Conservation (phyloP, 345 rosid genomes). For the Garcia nutans region DNA sequence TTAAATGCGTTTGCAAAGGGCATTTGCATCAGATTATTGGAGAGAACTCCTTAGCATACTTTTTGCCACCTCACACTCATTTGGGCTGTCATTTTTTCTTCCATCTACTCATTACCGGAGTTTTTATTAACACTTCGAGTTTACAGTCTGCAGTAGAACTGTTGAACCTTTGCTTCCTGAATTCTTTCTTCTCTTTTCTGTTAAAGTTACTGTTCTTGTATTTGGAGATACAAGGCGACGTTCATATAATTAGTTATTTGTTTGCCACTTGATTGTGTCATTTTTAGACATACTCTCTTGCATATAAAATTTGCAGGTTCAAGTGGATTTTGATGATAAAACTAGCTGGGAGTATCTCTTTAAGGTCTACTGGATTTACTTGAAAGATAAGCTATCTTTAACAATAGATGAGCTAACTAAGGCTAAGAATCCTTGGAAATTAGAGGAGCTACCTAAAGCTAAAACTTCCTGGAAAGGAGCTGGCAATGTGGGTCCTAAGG, state of each 20-base stretch:
- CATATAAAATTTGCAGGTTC: slow-evolving; percentile 50
- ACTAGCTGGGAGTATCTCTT: slow-evolving; percentile 98
- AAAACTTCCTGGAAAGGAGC: slow-evolving; percentile 25
- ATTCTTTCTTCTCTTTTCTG: neutral
- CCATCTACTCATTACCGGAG: neutral
- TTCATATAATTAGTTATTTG: neutral
- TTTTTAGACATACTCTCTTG: slow-evolving; percentile 6
- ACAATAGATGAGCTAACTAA: slow-evolving; percentile 65
- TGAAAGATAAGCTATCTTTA: slow-evolving; percentile 71
- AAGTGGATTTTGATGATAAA: slow-evolving; percentile 96
- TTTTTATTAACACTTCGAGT: neutral
- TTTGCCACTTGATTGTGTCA: neutral
- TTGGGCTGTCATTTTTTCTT: neutral
- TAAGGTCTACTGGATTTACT: slow-evolving; percentile 78
- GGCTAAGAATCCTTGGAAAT: slow-evolving; percentile 83
- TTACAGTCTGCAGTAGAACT: neutral
- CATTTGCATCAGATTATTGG: slow-evolving; percentile 1
- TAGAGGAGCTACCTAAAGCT: slow-evolving; percentile 30
- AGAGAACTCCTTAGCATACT: neutral
- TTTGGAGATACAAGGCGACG: neutral
- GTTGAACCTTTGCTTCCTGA: neutral
- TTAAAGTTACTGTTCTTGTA: neutral
- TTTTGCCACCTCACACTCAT: neutral
- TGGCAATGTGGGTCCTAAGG: slow-evolving; percentile 31
- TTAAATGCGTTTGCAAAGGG: slow-evolving; percentile 2